These are phyloP conservation scores for Ottelia alismoides DNA, from an alignment of 106 monocot species.

Conservation along the genomic window DNA sequence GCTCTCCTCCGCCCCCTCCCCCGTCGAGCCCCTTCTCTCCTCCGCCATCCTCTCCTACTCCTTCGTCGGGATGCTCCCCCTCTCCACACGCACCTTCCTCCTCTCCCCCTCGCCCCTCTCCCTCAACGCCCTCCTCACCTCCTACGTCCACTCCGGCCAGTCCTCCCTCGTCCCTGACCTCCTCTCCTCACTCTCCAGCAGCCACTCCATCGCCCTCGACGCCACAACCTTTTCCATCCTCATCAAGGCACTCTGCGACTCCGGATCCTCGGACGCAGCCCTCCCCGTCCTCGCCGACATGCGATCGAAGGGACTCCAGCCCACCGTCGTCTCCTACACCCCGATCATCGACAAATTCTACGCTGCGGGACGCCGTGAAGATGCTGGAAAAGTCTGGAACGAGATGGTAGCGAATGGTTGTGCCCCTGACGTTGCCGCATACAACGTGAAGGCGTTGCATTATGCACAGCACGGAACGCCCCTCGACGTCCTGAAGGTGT, in stretches of 20 bases:
- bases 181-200: constrained; percentile 34
- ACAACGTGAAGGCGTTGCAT: constrained; percentile 50
- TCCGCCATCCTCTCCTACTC: constrained; percentile 45
- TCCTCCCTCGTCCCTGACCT: constrained; percentile 29
- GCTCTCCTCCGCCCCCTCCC: background rate
- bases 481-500: constrained; percentile 27
- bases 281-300: constrained; percentile 27
- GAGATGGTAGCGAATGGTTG: constrained; percentile 51
- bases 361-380: constrained; percentile 26
- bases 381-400: constrained; percentile 53
- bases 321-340: constrained; percentile 35
- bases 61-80: constrained; percentile 30
- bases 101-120: constrained; percentile 13
- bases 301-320: constrained; percentile 16
- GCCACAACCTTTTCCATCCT: constrained; percentile 38
- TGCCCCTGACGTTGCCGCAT: constrained; percentile 32
- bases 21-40: constrained; percentile 31
- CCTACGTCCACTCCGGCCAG: constrained; percentile 17
- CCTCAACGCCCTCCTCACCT: constrained; percentile 74
- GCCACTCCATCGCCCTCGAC: constrained; percentile 38
- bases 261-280: constrained; percentile 15
- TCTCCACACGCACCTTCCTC: constrained; percentile 36
- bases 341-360: constrained; percentile 42
- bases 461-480: constrained; percentile 26
- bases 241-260: constrained; percentile 38